Conservation (phyloP, 1,284 basidiomycete species). For the Heterobasidion irregulare region DNA sequence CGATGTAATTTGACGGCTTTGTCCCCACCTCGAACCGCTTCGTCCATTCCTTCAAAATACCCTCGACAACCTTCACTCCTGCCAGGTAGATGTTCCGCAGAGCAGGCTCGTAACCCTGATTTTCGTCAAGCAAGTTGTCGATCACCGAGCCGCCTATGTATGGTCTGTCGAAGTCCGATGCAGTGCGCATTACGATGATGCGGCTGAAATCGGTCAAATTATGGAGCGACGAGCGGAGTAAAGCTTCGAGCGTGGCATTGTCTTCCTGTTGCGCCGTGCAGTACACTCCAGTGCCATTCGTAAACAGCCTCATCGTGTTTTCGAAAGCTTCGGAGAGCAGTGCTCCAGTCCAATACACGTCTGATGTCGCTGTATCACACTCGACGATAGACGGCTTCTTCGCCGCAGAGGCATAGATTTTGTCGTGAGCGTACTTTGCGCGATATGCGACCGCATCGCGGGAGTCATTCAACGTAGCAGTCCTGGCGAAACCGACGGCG, state of each 20-base stretch:
- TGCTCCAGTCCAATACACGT: conserved; percentile 33
- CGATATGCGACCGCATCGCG: conserved; percentile 24
- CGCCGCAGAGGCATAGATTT: conserved; percentile 9
- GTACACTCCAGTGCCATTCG: conserved; percentile 29
- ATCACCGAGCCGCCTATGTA: conserved; percentile 17
- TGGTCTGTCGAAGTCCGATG: conserved; percentile 35
- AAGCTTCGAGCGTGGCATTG: conserved; percentile 35
- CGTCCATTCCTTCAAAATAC: conserved; percentile 21
- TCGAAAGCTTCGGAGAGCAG: conserved; percentile 30
- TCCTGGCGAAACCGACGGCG: conserved; percentile 24
- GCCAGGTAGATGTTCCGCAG: conserved; percentile 20
- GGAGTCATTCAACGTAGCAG: conserved; percentile 29
- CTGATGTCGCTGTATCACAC: conserved; percentile 33
- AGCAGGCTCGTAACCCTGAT: conserved; percentile 13
- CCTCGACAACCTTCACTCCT: conserved; percentile 21
- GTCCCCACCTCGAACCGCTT: conserved; percentile 18
- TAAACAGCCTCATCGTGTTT: conserved; percentile 31
- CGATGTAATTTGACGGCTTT: conserved; percentile 21
- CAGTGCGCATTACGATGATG: conserved; percentile 36
- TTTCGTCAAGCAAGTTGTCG: conserved; percentile 17
- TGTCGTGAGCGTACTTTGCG: conserved; percentile 20
- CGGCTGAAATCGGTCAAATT: conserved; percentile 34
- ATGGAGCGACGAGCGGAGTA: conserved; percentile 30
- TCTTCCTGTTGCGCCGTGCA: conserved; percentile 41
- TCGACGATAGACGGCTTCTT: conserved; percentile 26